Evolutionary conservation across 768 basidiomycete species (phyloP), one percentile per base, ranked within the genome.

Genomic region (Boletus vermiculosoides): DNA sequence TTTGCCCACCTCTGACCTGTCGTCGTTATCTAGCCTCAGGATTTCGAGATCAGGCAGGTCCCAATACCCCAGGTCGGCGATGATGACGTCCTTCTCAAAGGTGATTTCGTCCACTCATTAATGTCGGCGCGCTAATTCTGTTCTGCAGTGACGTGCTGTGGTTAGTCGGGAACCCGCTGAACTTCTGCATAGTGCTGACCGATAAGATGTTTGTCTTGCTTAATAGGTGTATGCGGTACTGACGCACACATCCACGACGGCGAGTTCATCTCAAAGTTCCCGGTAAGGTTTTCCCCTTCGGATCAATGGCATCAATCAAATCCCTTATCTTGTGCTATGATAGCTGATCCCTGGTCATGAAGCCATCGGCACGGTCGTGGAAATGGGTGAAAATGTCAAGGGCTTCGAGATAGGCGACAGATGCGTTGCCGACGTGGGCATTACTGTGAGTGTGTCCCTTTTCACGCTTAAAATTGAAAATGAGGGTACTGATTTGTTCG

Each of bases 331-430:
- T 42, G 36, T 31, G 25, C 36, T 15, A 9, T 45, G n/a, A 39
- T 61, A 86, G 81, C 77, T 91, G 41, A 86, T 90, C 55, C 87
- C 89, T 12, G 85, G 87, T 2, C 87, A 90, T 61, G 88, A 88
- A 73, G 82, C 81, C 40, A 84, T 96, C 36, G 93, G 93, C 5
- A 74, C 73, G 10, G 76, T 93, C 52, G 83, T 87, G 28, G 83
- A 86, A 59, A 76, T 90, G 63, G 92, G 93, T 23, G 88, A 86
- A 76, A 82, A 90, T 57, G 92, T 94, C 46, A 82, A 82, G 59
- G 89, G 81, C 5, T 92, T 95, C 64, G 73, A 77, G 2, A 70
- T 83, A 15, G 93, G 93, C 30, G 93, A 94, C 66, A 85, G 92
- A 50, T 86, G 87, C 65, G 93, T 91, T 39, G 90, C 89, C 25